Base-by-base conservation (phyloP, 139 green algal species). In the Asterochloris erici region DNA sequence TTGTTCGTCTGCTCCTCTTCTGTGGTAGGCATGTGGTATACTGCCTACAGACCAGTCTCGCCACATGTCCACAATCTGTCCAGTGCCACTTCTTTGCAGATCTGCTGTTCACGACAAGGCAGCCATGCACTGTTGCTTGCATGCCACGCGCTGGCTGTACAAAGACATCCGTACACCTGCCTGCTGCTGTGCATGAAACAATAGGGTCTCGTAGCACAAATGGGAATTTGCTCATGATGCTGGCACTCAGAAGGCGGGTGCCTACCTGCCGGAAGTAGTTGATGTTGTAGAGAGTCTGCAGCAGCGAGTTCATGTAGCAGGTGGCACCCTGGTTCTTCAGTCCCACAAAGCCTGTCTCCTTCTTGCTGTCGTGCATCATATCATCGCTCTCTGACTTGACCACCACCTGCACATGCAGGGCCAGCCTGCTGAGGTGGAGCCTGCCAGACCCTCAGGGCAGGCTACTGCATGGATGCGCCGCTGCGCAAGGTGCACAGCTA, bases 271-370 rank as follows among this genome's bases (percentile, higher is more conserved):
- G 87, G 85, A 99, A 98, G 82, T 91, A 93, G 26, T 94, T 95
- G 79, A 99, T 88, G 86, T 98, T 90, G 90, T 94, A 99, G 23
- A 99, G 90, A 63, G 92, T 98, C 92, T 99, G 97, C 83, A 99
- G 92, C 79, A 99, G 90, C 17, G 89, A 96, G 92, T 99, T 99
- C 95, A 99, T 99, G 92, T 99, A 99, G 93, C 97, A 99, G 10
- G 97, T 99, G 73, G 96, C 96, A 11, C 97, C 97, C 84, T 97
- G 93, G 90, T 99, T 99, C 88, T 98, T 98, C 19, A 99, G 87
- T 21, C 97, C 97, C 47, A 99, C 96, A 84, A 88, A 96, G 17
- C 95, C 94, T 1, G 96, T 99, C 81, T 96, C 92, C 84, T 95
- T 93, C 76, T 94, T 94, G 61, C 89, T 93, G 86, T 99, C 94